A percentile compares a stretch with the other conserved stretches of the same genome.
These are phyloP conservation scores for Oehlia diaphana DNA, from an alignment of 192 early-diverging fungal species.

Conservation along the genomic window DNA sequence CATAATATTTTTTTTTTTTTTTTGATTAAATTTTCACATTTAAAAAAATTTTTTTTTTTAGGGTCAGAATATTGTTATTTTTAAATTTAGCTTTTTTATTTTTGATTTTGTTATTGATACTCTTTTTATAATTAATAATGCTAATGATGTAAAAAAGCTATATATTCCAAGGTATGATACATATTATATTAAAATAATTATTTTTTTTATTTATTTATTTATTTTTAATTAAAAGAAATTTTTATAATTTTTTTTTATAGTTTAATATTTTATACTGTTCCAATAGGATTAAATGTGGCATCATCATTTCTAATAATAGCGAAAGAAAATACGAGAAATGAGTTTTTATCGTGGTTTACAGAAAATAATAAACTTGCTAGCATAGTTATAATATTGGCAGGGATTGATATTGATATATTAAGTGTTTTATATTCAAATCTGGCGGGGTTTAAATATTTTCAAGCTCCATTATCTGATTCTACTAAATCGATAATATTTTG, in stretches of 20 bases:
- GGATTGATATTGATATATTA: constrained; percentile 14
- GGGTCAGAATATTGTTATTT: constrained; percentile 2
- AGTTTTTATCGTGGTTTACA: neutral
- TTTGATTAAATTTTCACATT: too few species aligned
- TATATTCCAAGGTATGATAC: constrained; percentile 7
- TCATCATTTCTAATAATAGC: neutral
- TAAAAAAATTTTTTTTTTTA: neutral
- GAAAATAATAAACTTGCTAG: neutral
- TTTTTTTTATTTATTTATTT: neutral
- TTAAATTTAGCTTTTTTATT: neutral
- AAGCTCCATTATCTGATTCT: constrained; percentile 1
- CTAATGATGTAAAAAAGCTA: neutral
- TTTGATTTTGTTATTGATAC: constrained; percentile 11
- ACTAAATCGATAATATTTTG: constrained; percentile 8
- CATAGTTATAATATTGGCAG: constrained; percentile 21
- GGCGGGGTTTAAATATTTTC: neutral
- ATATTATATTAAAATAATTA: too few species aligned
- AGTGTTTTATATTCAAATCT: neutral
- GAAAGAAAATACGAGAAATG: neutral
- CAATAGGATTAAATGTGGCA: neutral
- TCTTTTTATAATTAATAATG: neutral
- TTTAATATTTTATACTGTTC: neutral
- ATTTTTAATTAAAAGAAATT: neutral
- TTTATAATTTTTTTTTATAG: neutral
- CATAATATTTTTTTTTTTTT: too few species aligned